Evolutionary conservation across 1,139 yeast species (phyloP), one percentile per base, ranked within the genome.

Genomic region (Taphrina pruni): DNA sequence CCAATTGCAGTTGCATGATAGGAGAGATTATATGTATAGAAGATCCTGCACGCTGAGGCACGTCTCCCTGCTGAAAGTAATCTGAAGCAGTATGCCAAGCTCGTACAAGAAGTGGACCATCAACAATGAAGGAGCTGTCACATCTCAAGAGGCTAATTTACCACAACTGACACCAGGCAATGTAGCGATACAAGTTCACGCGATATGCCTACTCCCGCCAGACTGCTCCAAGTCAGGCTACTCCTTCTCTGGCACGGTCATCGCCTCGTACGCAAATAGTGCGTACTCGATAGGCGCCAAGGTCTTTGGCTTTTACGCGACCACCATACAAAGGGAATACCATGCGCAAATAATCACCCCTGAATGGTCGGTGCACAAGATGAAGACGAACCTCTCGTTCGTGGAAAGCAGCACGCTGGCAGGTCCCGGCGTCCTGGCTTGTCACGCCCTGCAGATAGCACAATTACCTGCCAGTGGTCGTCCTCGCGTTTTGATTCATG

Each of bases 181-280:
- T 26, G 56, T 64, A 36, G 45, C 55, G 35, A 50, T 64, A 21
- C 61, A 56, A 17, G 39, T 55, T 12, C 67, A 64, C 32, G 67
- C 67, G 5, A 36, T 64, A 7, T 45, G 56, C 11, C 61, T 64
- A 6, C 60, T 54, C 6, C 61, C 60, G 6, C 11, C 20, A 6
- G 61, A 55, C 36, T 41, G 45, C 11, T n/a, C 55, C 11, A 55
- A 45, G 11, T 20, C 45, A 2, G 61, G 67, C 8, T 36, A 38
- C n/a, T 32, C 67, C n/a, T 55, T 64, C 21, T 26, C 61, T 6
- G 67, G 67, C 52, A 64, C 67, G 17, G 67, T 64, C 36, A 20
- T 64, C 12, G 45, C 51, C 26, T 56, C 61, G 7, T 58, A 45
- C 54, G 1, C 43, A 20, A 32, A 17, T 14, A 58, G 62, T 14